Percentiles rank a stretch among this genome's conserved stretches.
phyloP scores from a whole-genome alignment of 208 protist species.

The Endotrypanum monterogeii region DNA sequence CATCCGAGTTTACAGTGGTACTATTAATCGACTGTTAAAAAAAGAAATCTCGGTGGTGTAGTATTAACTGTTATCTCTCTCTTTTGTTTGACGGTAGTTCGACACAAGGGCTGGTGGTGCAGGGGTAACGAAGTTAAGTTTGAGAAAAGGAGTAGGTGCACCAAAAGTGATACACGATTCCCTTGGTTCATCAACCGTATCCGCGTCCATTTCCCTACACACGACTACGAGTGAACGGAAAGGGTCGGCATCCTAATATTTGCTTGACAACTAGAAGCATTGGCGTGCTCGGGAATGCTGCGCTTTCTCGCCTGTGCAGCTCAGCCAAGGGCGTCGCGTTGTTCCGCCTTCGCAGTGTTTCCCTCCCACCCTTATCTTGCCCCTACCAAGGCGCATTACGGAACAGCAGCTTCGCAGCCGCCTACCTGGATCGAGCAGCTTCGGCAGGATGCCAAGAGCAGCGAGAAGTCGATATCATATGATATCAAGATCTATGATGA shows the following conservation, averaged over 20 bases:
- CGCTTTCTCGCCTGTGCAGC: constrained; percentile 3
- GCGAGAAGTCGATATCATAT: constrained; percentile 79
- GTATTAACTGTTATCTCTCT: not conserved
- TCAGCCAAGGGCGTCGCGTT: not conserved
- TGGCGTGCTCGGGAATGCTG: constrained; percentile 13
- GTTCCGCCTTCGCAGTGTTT: not conserved
- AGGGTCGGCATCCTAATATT: not conserved
- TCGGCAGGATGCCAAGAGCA: constrained; percentile 63
- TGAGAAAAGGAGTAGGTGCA: not conserved
- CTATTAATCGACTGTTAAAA: too few relatives aligned
- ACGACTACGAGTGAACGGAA: not conserved
- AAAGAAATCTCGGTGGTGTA: not conserved
- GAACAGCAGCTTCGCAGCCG: not conserved
- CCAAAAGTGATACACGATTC: not conserved
- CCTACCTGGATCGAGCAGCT: constrained; percentile 78
- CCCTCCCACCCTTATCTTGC: not conserved
- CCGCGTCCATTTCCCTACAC: not conserved
- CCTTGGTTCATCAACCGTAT: not conserved
- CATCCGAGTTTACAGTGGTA: not conserved
- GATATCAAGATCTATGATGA: constrained; percentile 91
- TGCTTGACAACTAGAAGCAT: not conserved
- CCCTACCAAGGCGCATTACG: not conserved
- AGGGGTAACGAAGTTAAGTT: not conserved
- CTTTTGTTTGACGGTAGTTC: not conserved
- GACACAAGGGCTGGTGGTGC: not conserved